phyloP scores from a whole-genome alignment of 441 rosid species.

The Melastoma candidum region DNA sequence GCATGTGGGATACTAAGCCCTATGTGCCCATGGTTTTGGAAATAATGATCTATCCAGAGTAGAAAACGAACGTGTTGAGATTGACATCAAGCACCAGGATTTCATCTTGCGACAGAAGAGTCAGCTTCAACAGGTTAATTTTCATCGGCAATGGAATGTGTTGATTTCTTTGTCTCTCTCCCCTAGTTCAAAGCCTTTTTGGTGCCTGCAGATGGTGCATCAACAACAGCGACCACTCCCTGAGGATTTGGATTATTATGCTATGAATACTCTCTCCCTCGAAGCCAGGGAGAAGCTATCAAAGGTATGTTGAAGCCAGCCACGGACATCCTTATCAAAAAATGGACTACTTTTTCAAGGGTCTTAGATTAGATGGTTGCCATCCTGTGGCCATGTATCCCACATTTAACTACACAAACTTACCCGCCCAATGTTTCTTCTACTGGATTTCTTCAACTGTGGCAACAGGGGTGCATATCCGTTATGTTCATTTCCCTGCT shows the following conservation, averaged over 20 bases:
- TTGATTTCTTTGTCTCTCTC: background rate
- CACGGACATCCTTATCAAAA: background rate
- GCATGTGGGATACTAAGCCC: constrained; percentile 62
- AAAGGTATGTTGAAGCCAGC: constrained; percentile 35
- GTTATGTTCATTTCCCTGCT: no score
- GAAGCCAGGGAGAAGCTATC: constrained; percentile 97
- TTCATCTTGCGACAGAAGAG: constrained; percentile 76
- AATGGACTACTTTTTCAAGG: constrained; percentile 5
- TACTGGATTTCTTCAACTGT: no score
- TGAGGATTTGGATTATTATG: constrained; percentile 77
- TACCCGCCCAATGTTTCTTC: no score
- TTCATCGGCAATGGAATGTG: constrained; percentile 1
- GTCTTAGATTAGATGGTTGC: no score
- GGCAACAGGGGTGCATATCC: no score
- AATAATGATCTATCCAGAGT: constrained; percentile 48
- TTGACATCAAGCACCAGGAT: constrained; percentile 91
- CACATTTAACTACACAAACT: no score
- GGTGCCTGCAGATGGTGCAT: constrained; percentile 51
- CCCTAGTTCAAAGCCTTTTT: background rate
- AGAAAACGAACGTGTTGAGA: constrained; percentile 88
- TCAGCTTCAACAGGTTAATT: constrained; percentile 76
- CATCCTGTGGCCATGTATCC: no score
- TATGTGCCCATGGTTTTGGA: constrained; percentile 87
- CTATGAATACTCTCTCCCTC: constrained; percentile 72
- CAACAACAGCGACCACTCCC: constrained; percentile 83